A percentile compares a stretch with the other conserved stretches of the same genome.
Evolutionary conservation across 495 filamentous ascomycete species (phyloP).

Genomic region (Wilcoxina mikolae): DNA sequence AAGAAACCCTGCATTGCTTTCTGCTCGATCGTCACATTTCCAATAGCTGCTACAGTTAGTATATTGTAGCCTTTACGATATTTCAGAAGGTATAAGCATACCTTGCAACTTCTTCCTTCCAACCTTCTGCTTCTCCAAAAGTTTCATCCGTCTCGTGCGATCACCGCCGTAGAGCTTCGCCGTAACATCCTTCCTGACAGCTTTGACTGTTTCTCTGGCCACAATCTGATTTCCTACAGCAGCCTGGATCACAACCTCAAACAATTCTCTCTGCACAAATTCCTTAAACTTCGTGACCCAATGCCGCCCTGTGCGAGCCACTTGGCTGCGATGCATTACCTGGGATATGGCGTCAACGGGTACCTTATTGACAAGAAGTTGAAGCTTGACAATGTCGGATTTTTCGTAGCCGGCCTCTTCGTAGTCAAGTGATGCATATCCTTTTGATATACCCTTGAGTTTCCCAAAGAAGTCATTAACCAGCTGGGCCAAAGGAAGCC

Average conservation of each 20-base stretch:
- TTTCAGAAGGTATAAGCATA: conserved; percentile 27
- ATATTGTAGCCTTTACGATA: conserved; percentile 5
- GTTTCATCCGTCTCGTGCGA: conserved; percentile 62
- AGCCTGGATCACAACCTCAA: conserved; percentile 91
- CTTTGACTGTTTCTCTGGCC: conserved; percentile 88
- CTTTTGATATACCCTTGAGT: conserved; percentile 74
- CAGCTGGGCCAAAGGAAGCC: conserved; percentile 68
- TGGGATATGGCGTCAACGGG: conserved; percentile 90
- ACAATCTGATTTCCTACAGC: conserved; percentile 69
- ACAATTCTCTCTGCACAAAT: conserved; percentile 90
- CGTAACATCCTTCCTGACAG: conserved; percentile 86
- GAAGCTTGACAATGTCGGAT: conserved; percentile 73
- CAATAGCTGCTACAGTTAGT: conserved; percentile 33
- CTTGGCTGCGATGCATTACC: conserved; percentile 69
- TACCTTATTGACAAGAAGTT: conserved; percentile 80
- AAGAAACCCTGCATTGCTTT: conserved; percentile 87
- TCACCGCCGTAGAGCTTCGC: conserved; percentile 90
- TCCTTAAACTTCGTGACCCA: conserved; percentile 98
- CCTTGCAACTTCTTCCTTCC: conserved; percentile 71
- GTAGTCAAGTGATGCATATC: conserved; percentile 36
- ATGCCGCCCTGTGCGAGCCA: conserved; percentile 54
- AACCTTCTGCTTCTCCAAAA: conserved; percentile 94
- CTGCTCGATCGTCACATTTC: conserved; percentile 82
- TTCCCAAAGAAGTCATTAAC: conserved; percentile 98
- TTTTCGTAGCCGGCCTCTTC: conserved; percentile 81